These are phyloP conservation scores for Hanseniaspora guilliermondii DNA, from an alignment of 805 yeast species.

Conservation along the genomic window DNA sequence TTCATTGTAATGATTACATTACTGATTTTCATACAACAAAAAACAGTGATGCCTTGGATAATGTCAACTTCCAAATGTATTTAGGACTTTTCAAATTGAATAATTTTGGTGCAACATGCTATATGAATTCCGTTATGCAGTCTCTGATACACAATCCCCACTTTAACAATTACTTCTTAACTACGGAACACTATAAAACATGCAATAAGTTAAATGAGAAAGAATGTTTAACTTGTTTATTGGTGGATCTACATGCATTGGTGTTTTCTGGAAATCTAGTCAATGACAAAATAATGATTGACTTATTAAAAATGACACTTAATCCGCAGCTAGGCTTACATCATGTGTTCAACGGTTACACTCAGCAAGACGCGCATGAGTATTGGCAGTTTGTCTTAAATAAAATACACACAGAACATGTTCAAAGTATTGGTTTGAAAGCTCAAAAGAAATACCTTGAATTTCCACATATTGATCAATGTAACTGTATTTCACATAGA, in stretches of 20 bases:
- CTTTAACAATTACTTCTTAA: conserved; percentile 61
- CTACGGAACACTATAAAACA: conserved; percentile 26
- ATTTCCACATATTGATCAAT: conserved; percentile 23
- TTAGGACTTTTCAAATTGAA: conserved; percentile 20
- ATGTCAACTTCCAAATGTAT: conserved; percentile 21
- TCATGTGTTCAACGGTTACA: conserved; percentile 79
- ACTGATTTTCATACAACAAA: conserved; percentile 40
- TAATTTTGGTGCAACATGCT: conserved; percentile 80
- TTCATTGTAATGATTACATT: conserved; percentile 62
- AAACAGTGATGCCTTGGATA: conserved; percentile 19
- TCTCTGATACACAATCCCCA: conserved; percentile 83
- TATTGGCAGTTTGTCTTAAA: conserved; percentile 86
- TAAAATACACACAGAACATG: conserved; percentile 50
- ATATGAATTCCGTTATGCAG: conserved; percentile 88
- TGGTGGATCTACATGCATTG: conserved; percentile 64
- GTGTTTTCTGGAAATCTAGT: conserved; percentile 34
- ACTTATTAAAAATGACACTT: conserved; percentile 77
- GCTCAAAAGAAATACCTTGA: conserved; percentile 14
- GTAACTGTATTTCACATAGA: conserved; percentile 71
- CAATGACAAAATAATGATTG: conserved; percentile 55
- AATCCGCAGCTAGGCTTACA: conserved; percentile 39
- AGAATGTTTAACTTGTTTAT: conserved; percentile 68
- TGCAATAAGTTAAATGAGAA: conserved; percentile 23
- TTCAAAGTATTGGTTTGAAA: conserved; percentile 16
- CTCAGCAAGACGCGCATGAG: conserved; percentile 98